These are phyloP conservation scores for Tuber melanosporum DNA, from an alignment of 495 filamentous ascomycete species.

Conservation along the genomic window DNA sequence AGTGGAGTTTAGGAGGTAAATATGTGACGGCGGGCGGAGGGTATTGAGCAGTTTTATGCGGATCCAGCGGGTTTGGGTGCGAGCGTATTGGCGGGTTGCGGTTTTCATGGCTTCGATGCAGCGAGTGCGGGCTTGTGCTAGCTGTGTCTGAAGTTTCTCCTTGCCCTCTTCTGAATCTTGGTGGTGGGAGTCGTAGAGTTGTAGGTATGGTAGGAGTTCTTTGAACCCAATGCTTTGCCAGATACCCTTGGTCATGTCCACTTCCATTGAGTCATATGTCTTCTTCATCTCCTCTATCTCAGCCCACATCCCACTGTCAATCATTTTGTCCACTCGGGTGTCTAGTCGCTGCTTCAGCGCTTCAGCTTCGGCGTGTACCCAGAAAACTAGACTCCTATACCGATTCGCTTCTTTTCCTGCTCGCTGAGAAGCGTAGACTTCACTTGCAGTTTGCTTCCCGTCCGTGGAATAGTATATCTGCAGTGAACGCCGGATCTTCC, in stretches of 20 bases:
- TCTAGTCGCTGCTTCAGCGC: slow-evolving; percentile 63
- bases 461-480: slow-evolving; percentile 82
- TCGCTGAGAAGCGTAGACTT: slow-evolving; percentile 77
- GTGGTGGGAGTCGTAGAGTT: slow-evolving; percentile 46
- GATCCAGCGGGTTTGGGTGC: slow-evolving; percentile 78
- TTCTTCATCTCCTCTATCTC: slow-evolving; percentile 58
- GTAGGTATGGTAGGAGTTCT: slow-evolving; percentile 68
- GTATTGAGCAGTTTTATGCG: slow-evolving; percentile 67
- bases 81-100: slow-evolving; percentile 81
- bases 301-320: slow-evolving; percentile 59
- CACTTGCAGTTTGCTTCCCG: slow-evolving; percentile 57
- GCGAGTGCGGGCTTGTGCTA: slow-evolving; percentile 38
- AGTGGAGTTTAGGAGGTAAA: slow-evolving; percentile 73
- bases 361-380: slow-evolving; percentile 70
- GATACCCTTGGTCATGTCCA: slow-evolving; percentile 73
- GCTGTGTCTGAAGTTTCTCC: slow-evolving; percentile 35
- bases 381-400: slow-evolving; percentile 67
- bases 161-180: slow-evolving; percentile 3
- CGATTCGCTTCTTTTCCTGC: slow-evolving; percentile 42
- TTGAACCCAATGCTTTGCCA: slow-evolving; percentile 97
- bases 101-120: slow-evolving; percentile 57
- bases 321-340: slow-evolving; percentile 73
- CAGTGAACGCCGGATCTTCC: slow-evolving; percentile 83
- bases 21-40: slow-evolving; percentile 45
- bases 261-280: slow-evolving; percentile 53